A percentile compares a stretch with the other conserved stretches of the same genome.
These are phyloP conservation scores for Entomortierella chlamydospora DNA, from an alignment of 192 early-diverging fungal genomes.

Conservation along the genomic window DNA sequence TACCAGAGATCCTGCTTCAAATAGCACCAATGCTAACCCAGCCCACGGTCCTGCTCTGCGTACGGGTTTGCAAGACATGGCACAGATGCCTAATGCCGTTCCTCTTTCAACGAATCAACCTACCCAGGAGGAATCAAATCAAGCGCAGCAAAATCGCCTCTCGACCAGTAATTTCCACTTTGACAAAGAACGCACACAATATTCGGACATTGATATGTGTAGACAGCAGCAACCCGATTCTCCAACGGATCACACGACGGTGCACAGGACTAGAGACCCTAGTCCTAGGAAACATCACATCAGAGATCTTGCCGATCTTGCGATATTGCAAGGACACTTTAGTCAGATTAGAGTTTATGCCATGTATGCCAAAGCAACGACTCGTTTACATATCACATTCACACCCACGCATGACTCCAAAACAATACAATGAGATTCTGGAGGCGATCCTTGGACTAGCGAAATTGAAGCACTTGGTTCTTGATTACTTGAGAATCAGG, in stretches of 20 bases:
- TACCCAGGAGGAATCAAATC: conserved; percentile 4
- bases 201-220: conserved; percentile 22
- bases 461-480: conserved; percentile 30
- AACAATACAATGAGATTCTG: conserved; percentile 6
- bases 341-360: conserved; percentile 16
- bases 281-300: conserved; percentile 27
- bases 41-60: neutral
- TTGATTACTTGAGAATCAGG: conserved; percentile 12
- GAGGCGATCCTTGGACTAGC: conserved; percentile 18
- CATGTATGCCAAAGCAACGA: too few relatives aligned
- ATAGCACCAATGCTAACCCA: conserved; percentile 33
- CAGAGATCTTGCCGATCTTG: conserved; percentile 26
- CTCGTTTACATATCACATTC: neutral
- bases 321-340: conserved; percentile 21
- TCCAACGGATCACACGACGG: conserved; percentile 9
- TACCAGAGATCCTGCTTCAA: conserved; percentile 30
- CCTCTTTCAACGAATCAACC: conserved; percentile 32
- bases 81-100: conserved; percentile 24
- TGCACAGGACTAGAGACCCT: conserved; percentile 30
- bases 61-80: conserved; percentile 35
- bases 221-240: conserved; percentile 22
- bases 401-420: neutral
- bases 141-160: conserved; percentile 10
- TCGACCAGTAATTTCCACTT: conserved; percentile 27
- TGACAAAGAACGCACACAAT: conserved; percentile 14